phyloP scores from a whole-genome alignment of 352 stramenopile genomes.

The Phytophthora colocasiae region DNA sequence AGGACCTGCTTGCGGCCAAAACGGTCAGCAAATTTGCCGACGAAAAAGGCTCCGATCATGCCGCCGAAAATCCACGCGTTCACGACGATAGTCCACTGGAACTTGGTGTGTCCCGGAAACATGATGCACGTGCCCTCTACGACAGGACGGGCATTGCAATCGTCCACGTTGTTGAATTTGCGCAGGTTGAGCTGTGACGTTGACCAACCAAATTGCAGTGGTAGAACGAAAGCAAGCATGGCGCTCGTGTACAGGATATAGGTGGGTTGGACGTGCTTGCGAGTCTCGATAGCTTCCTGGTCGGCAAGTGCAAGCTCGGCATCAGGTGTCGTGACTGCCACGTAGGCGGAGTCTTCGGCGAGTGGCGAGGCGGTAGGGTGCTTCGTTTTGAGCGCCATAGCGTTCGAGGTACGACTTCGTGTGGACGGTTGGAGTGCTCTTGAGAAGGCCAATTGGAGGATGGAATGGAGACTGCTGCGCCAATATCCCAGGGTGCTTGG shows the following conservation, averaged over 20 bases:
- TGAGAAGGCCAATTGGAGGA: constrained; percentile 14
- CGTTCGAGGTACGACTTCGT: not conserved
- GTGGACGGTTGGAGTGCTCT: constrained; percentile 2
- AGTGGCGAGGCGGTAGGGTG: constrained; percentile 6
- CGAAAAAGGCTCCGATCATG: constrained; percentile 48
- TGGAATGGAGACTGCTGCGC: not conserved
- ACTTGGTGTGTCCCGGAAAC: constrained; percentile 53
- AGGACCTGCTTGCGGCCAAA: constrained; percentile 57
- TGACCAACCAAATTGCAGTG: constrained; percentile 54
- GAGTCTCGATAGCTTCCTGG: constrained; percentile 2
- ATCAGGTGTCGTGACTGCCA: constrained; percentile 18
- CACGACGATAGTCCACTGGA: constrained; percentile 55
- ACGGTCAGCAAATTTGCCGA: constrained; percentile 43
- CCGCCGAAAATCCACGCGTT: constrained; percentile 63
- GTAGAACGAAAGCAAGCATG: constrained; percentile 42
- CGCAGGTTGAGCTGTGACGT: constrained; percentile 52
- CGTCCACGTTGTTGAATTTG: constrained; percentile 49
- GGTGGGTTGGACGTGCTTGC: constrained; percentile 26
- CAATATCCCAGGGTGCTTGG: constrained; percentile 6
- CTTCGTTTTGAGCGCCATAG: constrained; percentile 4
- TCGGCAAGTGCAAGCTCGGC: constrained; percentile 4
- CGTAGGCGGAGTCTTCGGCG: constrained; percentile 13
- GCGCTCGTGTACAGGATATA: constrained; percentile 49
- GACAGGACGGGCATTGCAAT: constrained; percentile 42
- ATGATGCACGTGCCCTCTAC: constrained; percentile 48